These are phyloP conservation scores for Benincasa hispida DNA, from an alignment of 306 rosid genomes.

Conservation along the genomic window DNA sequence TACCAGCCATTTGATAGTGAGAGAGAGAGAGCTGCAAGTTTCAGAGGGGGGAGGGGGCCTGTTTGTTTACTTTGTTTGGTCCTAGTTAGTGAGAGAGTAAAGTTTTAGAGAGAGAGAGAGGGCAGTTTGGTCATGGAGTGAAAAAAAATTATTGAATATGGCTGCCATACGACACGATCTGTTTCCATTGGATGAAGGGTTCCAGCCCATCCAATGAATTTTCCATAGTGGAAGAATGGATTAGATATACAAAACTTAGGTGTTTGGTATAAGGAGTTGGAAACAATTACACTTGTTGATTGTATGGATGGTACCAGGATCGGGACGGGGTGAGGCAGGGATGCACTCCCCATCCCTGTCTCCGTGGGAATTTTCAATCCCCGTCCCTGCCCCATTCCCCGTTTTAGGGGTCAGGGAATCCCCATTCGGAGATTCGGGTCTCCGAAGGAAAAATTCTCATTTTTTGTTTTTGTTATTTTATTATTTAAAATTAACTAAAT, in stretches of 20 bases:
- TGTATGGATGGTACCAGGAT: too few species aligned
- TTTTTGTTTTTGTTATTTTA: too few species aligned
- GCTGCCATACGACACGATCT: background rate
- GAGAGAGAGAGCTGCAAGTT: background rate
- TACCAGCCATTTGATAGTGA: constrained; percentile 13
- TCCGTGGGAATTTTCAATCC: too few species aligned
- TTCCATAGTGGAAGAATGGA: background rate
- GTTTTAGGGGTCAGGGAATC: too few species aligned
- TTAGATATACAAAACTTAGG: background rate
- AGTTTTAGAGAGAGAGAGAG: background rate
- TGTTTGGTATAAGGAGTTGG: too few species aligned
- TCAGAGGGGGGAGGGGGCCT: background rate
- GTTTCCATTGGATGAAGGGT: background rate
- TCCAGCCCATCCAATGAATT: background rate
- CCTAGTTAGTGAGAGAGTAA: background rate
- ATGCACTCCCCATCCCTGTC: too few species aligned
- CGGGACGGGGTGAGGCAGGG: too few species aligned
- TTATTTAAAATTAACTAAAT: too few species aligned
- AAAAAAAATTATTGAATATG: background rate
- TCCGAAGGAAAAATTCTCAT: too few species aligned
- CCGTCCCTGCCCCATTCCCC: too few species aligned
- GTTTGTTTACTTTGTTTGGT: background rate
- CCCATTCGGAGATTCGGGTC: too few species aligned
- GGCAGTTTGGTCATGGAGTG: background rate
- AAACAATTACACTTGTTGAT: too few species aligned